Evolutionary conservation across 345 rosid genomes (phyloP).

Genomic region (Citrus reticulata): DNA sequence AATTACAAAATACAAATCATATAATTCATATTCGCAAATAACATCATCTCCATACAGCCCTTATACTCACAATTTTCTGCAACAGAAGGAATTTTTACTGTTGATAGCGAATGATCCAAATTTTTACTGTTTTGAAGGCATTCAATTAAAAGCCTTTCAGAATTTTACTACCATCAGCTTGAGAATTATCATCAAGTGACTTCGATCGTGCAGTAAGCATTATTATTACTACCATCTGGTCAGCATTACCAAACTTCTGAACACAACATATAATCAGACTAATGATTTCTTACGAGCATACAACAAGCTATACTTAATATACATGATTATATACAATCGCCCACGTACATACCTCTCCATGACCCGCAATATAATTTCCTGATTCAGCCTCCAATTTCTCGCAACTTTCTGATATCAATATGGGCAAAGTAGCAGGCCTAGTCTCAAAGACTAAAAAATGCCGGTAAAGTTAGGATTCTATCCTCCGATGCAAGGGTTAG

Average conservation of each 20-base stretch:
- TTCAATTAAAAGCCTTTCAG: background rate
- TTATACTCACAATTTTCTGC: background rate
- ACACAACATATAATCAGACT: background rate
- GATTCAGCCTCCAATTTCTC: background rate
- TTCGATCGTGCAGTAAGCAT: background rate
- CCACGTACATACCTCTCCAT: background rate
- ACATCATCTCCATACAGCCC: fast-evolving
- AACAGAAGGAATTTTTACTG: background rate
- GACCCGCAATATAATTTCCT: background rate
- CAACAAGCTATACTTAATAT: background rate
- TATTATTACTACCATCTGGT: too few relatives aligned
- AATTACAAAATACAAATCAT: background rate
- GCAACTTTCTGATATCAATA: background rate
- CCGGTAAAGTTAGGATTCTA: background rate
- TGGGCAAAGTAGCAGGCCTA: background rate
- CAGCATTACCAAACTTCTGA: background rate
- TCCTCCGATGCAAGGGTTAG: background rate
- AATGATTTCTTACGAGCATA: background rate
- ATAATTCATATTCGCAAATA: background rate
- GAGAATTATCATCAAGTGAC: background rate
- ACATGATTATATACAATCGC: background rate
- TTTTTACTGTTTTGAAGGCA: background rate
- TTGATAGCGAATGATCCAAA: background rate
- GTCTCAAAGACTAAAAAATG: background rate
- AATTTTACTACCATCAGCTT: background rate